Evolutionary conservation across 164 flowering plant genomes (phyloP), one percentile per base, ranked within the genome.

Genomic region (Tetrastigma voinierianum): DNA sequence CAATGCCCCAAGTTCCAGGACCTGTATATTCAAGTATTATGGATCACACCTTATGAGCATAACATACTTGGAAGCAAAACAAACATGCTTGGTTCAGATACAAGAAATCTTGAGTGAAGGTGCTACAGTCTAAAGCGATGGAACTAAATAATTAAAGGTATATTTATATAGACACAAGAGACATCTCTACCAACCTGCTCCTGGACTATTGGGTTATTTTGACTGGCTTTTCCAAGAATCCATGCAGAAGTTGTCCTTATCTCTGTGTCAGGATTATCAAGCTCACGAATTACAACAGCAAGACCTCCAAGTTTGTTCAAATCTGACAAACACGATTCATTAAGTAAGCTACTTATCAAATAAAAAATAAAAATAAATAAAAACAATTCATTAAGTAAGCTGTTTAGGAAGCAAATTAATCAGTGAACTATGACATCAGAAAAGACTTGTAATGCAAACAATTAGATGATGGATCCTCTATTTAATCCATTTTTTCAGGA

Each of bases 141-240:
- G 2, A 46, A 54, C 18, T 32, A 19, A 19, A 54, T 43, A 12
- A 32, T 32, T 32, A 65, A 55, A 12, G 60, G 18, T 48, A 16
- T 40, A 23, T 18, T 23, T 55, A 54, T 10, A 65, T 17, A 18
- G 21, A 32, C 12, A 9, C 16, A 47, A 24, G 14, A 25, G 47
- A 70, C 32, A 14, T 43, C 11, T 19, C 21, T 14, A 21, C 59
- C 18, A 54, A 82, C 98, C 96, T 90, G 94, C 59, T 84, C 71
- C 81, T 95, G 97, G 70, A 92, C 90, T 77, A 82, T 51, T 24
- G 90, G 93, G 43, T 92, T 90, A 65, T 90, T 95, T 80, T 95
- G 98, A 72, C 97, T 77, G 6, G 98, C 94, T 81, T 82, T 86
- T 44, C 99, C 99, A 66, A 95, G 80, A 67, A 92, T 66, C 99